A percentile compares a stretch with the other conserved stretches of the same genome.
Conservation (phyloP, 257 asterid genomes). For the Nyctanthes arbortristis region DNA sequence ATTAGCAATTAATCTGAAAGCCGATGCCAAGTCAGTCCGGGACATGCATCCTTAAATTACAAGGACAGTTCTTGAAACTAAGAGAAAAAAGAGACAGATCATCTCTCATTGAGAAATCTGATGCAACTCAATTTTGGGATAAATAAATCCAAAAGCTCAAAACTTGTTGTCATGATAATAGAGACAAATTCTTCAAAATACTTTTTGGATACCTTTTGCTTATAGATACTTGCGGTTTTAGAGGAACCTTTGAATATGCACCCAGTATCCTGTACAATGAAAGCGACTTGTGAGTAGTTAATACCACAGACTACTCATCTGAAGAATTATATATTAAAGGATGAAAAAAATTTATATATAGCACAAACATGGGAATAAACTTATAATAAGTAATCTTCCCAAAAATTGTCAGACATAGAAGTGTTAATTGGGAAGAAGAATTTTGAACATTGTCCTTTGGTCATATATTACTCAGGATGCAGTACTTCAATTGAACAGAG, state of each 20-base stretch:
- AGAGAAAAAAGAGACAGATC: neutral
- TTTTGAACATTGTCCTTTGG: neutral
- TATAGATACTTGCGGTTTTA: constrained; percentile 57
- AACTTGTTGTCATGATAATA: neutral
- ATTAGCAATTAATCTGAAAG: neutral
- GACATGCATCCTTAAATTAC: neutral
- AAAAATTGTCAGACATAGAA: neutral
- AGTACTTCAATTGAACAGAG: neutral
- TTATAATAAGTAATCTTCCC: neutral
- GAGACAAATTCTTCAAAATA: neutral
- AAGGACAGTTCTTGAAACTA: neutral
- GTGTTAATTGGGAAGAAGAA: neutral
- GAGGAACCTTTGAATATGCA: constrained; percentile 73
- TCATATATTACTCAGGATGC: neutral
- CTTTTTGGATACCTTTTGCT: constrained; percentile 51
- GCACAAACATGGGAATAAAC: neutral
- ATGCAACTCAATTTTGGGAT: neutral
- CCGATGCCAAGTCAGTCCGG: neutral
- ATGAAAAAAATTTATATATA: constrained; percentile 17
- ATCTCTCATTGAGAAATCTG: neutral
- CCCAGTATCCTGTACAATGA: constrained; percentile 59
- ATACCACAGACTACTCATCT: neutral
- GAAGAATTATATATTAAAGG: neutral
- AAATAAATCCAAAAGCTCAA: neutral
- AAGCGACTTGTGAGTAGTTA: neutral